Conservation (phyloP, 306 rosid genomes). For the Dicorynia guianensis region DNA sequence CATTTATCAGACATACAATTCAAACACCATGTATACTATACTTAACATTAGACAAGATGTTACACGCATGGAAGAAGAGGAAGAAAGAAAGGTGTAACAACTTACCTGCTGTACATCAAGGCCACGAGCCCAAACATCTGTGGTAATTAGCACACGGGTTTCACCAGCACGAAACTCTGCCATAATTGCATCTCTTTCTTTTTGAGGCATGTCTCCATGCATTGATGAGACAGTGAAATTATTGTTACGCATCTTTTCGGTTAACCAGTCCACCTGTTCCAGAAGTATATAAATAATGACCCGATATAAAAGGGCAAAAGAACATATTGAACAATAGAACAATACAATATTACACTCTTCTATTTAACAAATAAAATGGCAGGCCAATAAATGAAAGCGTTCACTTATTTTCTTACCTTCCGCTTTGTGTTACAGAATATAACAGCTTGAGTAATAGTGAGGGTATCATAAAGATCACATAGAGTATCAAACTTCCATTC, state of each 20-base stretch:
- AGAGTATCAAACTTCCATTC: constrained; percentile 98
- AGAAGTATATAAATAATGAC: constrained; percentile 27
- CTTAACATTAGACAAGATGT: too few species aligned
- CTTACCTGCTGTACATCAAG: constrained; percentile 98
- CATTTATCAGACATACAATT: too few species aligned
- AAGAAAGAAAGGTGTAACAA: constrained; percentile 22
- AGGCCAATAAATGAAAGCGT: constrained; percentile 13
- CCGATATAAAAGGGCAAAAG: not conserved
- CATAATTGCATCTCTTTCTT: constrained; percentile 97
- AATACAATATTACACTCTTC: not conserved
- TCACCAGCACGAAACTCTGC: constrained; percentile 86
- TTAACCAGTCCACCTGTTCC: constrained; percentile 93
- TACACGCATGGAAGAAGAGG: not conserved
- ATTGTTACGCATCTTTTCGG: constrained; percentile 94
- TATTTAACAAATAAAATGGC: not conserved
- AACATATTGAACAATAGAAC: constrained; percentile 12
- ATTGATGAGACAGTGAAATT: constrained; percentile 94
- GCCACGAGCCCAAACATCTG: constrained; percentile 99
- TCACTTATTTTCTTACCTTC: constrained; percentile 62
- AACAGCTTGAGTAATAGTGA: constrained; percentile 97
- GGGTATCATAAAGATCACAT: constrained; percentile 97
- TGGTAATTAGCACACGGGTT: constrained; percentile 94
- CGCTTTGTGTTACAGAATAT: constrained; percentile 96
- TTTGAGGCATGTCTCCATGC: constrained; percentile 99
- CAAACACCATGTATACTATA: too few species aligned